Evolutionary conservation across 805 yeast species (phyloP).

Genomic region (Lipomyces orientalis): DNA sequence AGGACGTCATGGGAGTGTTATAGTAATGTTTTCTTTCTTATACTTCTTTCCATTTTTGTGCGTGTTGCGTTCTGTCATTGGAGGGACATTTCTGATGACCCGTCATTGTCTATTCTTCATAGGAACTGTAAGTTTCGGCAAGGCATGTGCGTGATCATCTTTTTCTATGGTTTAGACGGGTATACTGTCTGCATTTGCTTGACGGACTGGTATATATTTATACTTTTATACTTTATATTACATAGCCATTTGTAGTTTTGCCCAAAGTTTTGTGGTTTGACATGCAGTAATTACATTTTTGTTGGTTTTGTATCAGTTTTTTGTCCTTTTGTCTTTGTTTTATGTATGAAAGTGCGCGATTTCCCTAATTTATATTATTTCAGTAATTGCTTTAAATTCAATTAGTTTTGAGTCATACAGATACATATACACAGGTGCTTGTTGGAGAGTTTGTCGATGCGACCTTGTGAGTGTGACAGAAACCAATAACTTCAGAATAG

Average conservation of each 20-base stretch:
- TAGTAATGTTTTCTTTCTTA: not conserved
- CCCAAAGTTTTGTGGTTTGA: not conserved
- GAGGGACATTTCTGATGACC: slow-evolving; percentile 5
- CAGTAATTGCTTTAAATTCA: not conserved
- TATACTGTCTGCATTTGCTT: not conserved
- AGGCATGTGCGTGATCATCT: not conserved
- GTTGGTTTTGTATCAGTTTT: not conserved
- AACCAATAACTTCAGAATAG: not conserved
- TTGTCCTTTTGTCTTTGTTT: not conserved
- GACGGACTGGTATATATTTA: not conserved
- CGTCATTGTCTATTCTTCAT: not conserved
- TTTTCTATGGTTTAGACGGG: not conserved
- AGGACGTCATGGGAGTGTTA: not conserved
- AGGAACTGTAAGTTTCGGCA: slow-evolving; percentile 3
- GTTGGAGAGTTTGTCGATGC: not conserved
- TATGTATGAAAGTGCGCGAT: not conserved
- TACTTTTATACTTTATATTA: not conserved
- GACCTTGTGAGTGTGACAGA: not conserved
- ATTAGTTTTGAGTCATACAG: not conserved
- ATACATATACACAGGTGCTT: not conserved
- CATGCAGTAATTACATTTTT: not conserved
- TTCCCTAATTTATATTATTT: no score
- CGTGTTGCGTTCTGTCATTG: not conserved
- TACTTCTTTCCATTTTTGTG: not conserved
- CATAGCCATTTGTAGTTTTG: not conserved